Evolutionary conservation across 805 yeast genomes (phyloP).

Genomic region (Diddensiella santjacobensis): DNA sequence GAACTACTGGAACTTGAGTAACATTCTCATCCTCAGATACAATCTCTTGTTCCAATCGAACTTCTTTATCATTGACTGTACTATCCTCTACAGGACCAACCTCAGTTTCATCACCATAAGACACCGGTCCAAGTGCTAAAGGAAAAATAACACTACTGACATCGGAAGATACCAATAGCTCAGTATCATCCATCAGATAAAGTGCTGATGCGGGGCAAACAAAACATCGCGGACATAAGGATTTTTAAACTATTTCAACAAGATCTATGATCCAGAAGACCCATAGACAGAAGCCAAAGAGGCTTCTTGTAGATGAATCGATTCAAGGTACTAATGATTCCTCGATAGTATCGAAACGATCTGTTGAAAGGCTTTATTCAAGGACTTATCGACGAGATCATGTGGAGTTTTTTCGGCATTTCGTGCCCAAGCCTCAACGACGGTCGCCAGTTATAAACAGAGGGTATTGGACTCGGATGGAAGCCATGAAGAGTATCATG

Average conservation of each 20-base stretch:
- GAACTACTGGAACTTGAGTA: neutral
- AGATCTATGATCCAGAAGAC: neutral
- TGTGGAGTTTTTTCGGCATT: conserved; percentile 53
- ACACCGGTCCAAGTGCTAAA: neutral
- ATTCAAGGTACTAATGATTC: conserved; percentile 85
- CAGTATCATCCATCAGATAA: conserved; percentile 1
- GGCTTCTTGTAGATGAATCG: conserved; percentile 46
- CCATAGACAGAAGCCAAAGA: conserved; percentile 12
- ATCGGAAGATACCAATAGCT: conserved; percentile 11
- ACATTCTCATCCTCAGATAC: neutral
- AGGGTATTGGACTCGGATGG: conserved; percentile 80
- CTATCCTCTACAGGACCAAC: neutral
- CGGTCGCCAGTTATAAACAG: conserved; percentile 78
- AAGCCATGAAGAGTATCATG: conserved; percentile 55
- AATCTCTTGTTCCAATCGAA: neutral
- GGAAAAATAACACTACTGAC: conserved; percentile 5
- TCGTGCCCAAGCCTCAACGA: conserved; percentile 62
- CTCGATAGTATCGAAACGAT: conserved; percentile 76
- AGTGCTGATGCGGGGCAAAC: neutral
- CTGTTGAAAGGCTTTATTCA: conserved; percentile 61
- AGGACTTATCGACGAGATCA: conserved; percentile 14
- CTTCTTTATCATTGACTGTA: neutral
- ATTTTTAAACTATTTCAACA: too few species aligned
- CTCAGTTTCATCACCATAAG: neutral
- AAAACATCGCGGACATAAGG: too few species aligned